Base-by-base conservation (phyloP, 106 monocot genomes). In the Phalaenopsis aphrodite region DNA sequence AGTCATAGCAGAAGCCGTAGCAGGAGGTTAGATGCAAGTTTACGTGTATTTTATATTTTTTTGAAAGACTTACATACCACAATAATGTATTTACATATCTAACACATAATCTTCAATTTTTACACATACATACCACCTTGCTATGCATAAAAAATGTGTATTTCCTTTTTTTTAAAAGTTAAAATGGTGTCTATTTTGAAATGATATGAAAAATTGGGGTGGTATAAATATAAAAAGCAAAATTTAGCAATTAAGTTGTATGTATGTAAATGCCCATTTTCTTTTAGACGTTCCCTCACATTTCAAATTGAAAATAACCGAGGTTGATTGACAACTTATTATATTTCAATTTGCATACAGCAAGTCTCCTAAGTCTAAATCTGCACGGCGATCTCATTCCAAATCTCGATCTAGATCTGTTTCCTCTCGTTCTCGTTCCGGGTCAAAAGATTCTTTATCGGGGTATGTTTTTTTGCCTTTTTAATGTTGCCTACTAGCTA, bases 331-430 rank as follows among this genome's bases (percentile, higher is more conserved):
- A 23, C 19, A 18, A 21, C 15, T 30, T 57, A 81, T 24, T 75
- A 19, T 19, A 21, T n/a, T 61, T 12, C 24, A 55, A 38, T 58
- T 55, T 30, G 14, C 38, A 3, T 64, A 21, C 75, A 81, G 81
- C 57, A 83, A 83, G 72, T 83, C 83, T 83, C 83, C 83, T n/a
- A 81, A 55, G 21, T 12, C 43, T 30, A 81, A 75, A 75, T 11
- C 52, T 72, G 21, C 80, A 56, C 49, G 52, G 36, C 80, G 68
- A n/a, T 69, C 80, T 30, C 47, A 12, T 30, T 80, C 81, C 55
- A 81, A 55, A 61, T 81, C 48, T 83, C 43, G 78, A 18, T 78
- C 78, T 41, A 41, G 18, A 78, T 57, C 78, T 78, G 39, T 38
- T 78, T 78, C 78, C 23, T 78, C 78, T 78, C 78, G 41, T 57